phyloP scores from a whole-genome alignment of 257 asterid genomes.

The Solanum pimpinellifolium region DNA sequence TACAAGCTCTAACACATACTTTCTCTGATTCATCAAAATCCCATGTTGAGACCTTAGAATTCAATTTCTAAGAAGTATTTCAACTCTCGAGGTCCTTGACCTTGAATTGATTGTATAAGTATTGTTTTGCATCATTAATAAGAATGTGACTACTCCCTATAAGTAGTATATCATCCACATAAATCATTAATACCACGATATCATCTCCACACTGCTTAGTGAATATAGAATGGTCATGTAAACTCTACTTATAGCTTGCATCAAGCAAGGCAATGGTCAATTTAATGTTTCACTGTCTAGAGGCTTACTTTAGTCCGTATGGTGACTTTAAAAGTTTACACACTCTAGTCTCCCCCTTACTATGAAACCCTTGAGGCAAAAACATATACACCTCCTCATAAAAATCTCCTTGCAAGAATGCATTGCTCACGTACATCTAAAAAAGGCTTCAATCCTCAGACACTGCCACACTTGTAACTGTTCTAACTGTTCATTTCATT shows the following conservation, averaged over 20 bases:
- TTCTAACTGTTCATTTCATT: neutral
- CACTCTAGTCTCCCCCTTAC: neutral
- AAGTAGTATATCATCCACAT: neutral
- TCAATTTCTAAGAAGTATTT: too few relatives aligned
- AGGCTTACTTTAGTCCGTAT: neutral
- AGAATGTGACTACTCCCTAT: neutral
- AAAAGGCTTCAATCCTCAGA: neutral
- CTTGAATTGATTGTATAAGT: too few relatives aligned
- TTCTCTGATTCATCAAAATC: too few relatives aligned
- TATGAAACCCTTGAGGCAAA: neutral
- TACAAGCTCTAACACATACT: too few relatives aligned
- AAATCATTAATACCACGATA: neutral
- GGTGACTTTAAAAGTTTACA: neutral
- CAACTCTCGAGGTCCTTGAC: too few relatives aligned
- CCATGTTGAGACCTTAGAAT: too few relatives aligned
- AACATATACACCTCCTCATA: neutral
- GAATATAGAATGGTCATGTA: neutral
- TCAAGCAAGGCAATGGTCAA: neutral
- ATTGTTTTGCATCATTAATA: too few relatives aligned
- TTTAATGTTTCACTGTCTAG: neutral
- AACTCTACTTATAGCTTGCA: neutral
- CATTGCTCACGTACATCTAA: neutral
- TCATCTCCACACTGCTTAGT: neutral
- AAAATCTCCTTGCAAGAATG: neutral
- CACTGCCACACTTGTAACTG: neutral